phyloP scores from a whole-genome alignment of 2,329 filamentous ascomycete genomes.

The Volutella citrinella region DNA sequence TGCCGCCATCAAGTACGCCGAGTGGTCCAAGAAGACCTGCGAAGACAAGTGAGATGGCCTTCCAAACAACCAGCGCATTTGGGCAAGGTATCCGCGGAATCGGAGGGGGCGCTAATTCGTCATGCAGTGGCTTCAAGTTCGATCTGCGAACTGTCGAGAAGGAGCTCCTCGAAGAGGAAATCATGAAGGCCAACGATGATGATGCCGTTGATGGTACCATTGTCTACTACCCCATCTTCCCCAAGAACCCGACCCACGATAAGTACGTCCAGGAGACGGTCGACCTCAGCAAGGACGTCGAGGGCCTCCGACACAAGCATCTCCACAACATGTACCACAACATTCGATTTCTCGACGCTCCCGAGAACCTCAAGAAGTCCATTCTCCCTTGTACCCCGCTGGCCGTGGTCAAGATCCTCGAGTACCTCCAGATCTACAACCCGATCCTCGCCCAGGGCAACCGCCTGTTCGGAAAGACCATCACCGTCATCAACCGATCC shows the following conservation, averaged over 20 bases:
- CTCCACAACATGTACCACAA: slow-evolving; percentile 99
- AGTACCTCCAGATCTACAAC: slow-evolving; percentile 96
- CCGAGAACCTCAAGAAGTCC: slow-evolving; percentile 76
- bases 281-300: slow-evolving; percentile 86
- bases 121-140: slow-evolving; percentile 80
- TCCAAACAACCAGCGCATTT: no score
- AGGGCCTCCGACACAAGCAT: slow-evolving; percentile 89
- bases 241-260: slow-evolving; percentile 75
- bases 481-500: slow-evolving; percentile 93
- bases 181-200: slow-evolving; percentile 82
- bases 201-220: slow-evolving; percentile 80
- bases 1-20: slow-evolving; percentile 87
- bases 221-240: slow-evolving; percentile 97
- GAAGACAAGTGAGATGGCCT: slow-evolving; percentile 76
- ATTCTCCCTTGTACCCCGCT: slow-evolving; percentile 94
- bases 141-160: slow-evolving; percentile 80
- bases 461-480: slow-evolving; percentile 86
- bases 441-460: slow-evolving; percentile 90
- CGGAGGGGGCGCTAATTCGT: no score
- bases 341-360: slow-evolving; percentile 84
- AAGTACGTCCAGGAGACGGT: slow-evolving; percentile 96
- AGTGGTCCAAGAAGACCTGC: slow-evolving; percentile 96
- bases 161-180: slow-evolving; percentile 84
- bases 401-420: slow-evolving; percentile 94
- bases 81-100: no score